Evolutionary conservation across 192 early-diverging fungal species (phyloP), one percentile per base, ranked within the genome.

Genomic region (Dissophora ornata): DNA sequence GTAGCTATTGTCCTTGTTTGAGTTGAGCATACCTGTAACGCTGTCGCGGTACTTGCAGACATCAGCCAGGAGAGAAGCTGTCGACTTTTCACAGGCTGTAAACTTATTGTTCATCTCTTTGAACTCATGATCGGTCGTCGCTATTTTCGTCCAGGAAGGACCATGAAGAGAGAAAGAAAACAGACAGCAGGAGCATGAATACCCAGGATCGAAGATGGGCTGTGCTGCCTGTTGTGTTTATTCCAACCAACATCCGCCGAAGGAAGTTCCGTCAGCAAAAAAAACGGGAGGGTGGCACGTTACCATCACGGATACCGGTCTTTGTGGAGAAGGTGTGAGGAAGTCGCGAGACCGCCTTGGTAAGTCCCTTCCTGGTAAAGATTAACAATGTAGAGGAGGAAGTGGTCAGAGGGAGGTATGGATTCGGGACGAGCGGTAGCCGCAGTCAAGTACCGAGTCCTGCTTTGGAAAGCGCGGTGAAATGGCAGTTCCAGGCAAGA

Each of bases 31-130:
- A 77, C 73, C 63, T 33, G 73, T 77, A 30, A 77, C 65, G 22
- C 65, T 77, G 58, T 77, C 73, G 42, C 73, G 73, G 32, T 77
- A 77, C 38, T 77, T 77, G 63, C 64, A 67, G 1, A 67, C 64
- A 7, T 77, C 73, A 5, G 30, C 24, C 29, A 77, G 2, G 21
- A 77, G 29, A 12, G 45, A 3, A 4, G 73, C 40, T 4, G 73
- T 77, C 19, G 64, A 42, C 73, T 77, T 77, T 62, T 77, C 73
- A 24, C 58, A 67, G 18, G 36, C 64, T 11, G 73, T 62, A 33
- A 77, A 77, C 46, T 41, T 59, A 45, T 45, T 57, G 32, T 51
- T 57, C 65, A 77, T 55, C 13, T 77, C 73, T 30, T 67, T 77
- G 65, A 77, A 77, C 65, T 77, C 58, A 46, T 57, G 26, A 19